Evolutionary conservation across 805 yeast species (phyloP).

Genomic region (Saturnispora galanensis): DNA sequence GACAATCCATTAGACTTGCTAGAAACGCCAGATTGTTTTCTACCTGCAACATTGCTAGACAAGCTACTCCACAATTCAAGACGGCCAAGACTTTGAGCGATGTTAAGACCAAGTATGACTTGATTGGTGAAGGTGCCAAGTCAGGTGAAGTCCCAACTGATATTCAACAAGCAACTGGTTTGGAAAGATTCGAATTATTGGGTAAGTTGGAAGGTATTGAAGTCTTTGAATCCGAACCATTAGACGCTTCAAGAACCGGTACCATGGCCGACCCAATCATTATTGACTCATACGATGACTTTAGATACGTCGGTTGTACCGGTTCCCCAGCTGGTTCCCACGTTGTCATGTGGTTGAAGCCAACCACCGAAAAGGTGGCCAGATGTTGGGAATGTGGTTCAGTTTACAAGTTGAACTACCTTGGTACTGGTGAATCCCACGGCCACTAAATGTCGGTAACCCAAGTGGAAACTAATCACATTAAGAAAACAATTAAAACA

Average conservation of each 20-base stretch:
- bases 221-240: conserved; percentile 80
- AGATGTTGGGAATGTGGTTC: conserved; percentile 99
- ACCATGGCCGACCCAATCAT: conserved; percentile 83
- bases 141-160: conserved; percentile 82
- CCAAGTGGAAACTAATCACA: neutral
- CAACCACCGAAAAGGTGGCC: conserved; percentile 68
- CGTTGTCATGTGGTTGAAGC: conserved; percentile 85
- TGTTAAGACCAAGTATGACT: conserved; percentile 65
- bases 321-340: conserved; percentile 94
- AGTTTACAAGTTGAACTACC: conserved; percentile 78
- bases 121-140: conserved; percentile 88
- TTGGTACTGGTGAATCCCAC: conserved; percentile 64
- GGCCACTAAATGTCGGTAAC: conserved; percentile 27
- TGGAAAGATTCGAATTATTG: conserved; percentile 89
- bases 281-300: conserved; percentile 83
- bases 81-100: conserved; percentile 65
- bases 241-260: conserved; percentile 82
- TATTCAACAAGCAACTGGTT: conserved; percentile 95
- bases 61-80: conserved; percentile 35
- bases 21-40: conserved; percentile 29
- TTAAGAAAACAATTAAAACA: too few relatives aligned
- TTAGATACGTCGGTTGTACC: conserved; percentile 94
- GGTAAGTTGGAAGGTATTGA: conserved; percentile 96
- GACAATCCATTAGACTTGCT: conserved; percentile 29
- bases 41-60: conserved; percentile 21